phyloP scores from a whole-genome alignment of 1,284 basidiomycete species.

The Marasmius fiardii region DNA sequence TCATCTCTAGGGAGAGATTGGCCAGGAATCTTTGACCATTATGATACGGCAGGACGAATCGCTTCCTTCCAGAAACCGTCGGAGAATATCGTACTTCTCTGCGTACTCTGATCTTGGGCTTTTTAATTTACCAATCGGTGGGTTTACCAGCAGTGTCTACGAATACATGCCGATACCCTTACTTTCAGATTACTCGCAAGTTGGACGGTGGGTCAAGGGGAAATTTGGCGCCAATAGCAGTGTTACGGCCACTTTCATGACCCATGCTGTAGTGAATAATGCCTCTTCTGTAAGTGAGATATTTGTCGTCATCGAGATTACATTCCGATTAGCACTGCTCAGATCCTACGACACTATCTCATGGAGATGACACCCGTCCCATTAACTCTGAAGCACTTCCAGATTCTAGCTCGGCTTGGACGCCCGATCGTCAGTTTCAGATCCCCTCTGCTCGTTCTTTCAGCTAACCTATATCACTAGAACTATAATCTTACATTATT shows the following conservation, averaged over 20 bases:
- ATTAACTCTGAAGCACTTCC: conserved; percentile 71
- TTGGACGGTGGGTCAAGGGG: conserved; percentile 57
- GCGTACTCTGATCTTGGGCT: conserved; percentile 35
- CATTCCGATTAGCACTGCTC: conserved; percentile 4
- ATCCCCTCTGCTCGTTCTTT: neutral
- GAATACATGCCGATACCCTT: conserved; percentile 6
- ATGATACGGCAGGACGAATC: conserved; percentile 72
- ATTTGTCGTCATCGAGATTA: neutral
- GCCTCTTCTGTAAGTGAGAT: conserved; percentile 44
- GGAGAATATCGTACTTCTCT: conserved; percentile 48
- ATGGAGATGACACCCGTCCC: conserved; percentile 46
- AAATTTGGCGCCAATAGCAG: conserved; percentile 52
- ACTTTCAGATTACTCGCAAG: conserved; percentile 46
- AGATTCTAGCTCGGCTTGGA: conserved; percentile 60
- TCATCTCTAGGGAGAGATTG: conserved; percentile 48
- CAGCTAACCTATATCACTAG: conserved; percentile 24
- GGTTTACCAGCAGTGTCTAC: conserved; percentile 10
- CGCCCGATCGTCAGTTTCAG: conserved; percentile 47
- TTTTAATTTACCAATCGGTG: conserved; percentile 53
- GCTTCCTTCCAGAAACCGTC: conserved; percentile 49
- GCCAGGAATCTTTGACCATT: conserved; percentile 60
- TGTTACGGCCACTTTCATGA: conserved; percentile 64
- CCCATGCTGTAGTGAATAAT: conserved; percentile 66
- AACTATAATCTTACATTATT: conserved; percentile 50
- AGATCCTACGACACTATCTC: conserved; percentile 49